A percentile compares a stretch with the other conserved stretches of the same genome.
Conservation (phyloP, 495 filamentous ascomycete genomes). For the Penicillium canariense region DNA sequence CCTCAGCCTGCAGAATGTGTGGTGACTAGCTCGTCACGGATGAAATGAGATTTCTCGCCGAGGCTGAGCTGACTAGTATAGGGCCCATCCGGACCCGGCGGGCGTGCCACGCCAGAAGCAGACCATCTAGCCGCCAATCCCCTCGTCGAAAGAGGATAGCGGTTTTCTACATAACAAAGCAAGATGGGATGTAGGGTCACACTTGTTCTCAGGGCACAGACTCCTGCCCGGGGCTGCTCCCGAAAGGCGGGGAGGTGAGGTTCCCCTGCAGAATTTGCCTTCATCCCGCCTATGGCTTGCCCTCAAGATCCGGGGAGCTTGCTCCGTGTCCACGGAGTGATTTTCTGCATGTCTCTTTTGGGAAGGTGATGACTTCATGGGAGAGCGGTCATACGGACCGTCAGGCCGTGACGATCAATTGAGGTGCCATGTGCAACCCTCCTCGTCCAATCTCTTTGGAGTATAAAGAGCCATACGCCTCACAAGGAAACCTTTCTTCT, state of each 20-base stretch:
- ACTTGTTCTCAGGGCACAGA: not conserved
- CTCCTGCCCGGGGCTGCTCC: not conserved
- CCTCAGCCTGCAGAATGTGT: conserved; percentile 13
- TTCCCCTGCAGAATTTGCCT: conserved; percentile 1
- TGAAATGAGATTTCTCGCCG: conserved; percentile 1
- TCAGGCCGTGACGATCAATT: conserved; percentile 4
- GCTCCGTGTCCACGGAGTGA: conserved; percentile 30
- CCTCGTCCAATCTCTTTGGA: not conserved
- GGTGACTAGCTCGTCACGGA: conserved; percentile 19
- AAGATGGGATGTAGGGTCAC: not conserved
- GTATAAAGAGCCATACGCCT: not conserved
- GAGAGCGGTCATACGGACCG: conserved; percentile 19
- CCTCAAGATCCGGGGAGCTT: conserved; percentile 5
- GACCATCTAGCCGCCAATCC: conserved; percentile 13
- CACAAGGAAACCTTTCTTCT: not conserved
- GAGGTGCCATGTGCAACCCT: not conserved
- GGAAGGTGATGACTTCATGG: not conserved
- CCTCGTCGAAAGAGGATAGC: not conserved
- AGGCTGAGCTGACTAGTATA: conserved; percentile 1
- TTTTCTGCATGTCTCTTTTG: conserved; percentile 15
- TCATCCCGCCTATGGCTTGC: not conserved
- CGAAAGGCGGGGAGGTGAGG: not conserved
- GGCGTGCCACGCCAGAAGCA: not conserved
- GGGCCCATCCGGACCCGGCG: too few species aligned
- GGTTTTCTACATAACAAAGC: not conserved